Conservation (phyloP, 306 rosid genomes). For the Spatholobus suberectus region DNA sequence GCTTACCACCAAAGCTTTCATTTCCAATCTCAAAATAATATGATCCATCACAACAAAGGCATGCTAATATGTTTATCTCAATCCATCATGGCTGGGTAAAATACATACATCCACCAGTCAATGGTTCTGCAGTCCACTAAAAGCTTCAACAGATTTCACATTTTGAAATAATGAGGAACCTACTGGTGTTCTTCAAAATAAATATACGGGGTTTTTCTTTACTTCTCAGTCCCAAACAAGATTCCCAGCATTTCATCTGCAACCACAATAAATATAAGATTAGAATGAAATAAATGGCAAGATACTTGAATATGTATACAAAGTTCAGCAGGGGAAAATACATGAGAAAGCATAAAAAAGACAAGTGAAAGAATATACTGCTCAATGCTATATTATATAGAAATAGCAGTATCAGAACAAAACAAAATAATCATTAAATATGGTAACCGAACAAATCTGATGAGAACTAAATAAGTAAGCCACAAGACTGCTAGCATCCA, state of each 20-base stretch:
- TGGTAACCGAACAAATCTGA: constrained; percentile 1
- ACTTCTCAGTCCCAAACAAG: constrained; percentile 20
- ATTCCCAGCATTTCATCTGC: constrained; percentile 55
- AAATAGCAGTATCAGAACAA: constrained; percentile 31
- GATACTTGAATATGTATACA: constrained; percentile 18
- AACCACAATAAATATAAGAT: constrained; percentile 39
- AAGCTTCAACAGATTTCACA: constrained; percentile 4
- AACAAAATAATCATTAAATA: constrained; percentile 27
- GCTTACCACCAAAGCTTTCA: not conserved
- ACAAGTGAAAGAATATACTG: constrained; percentile 28
- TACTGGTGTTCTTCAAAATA: constrained; percentile 11
- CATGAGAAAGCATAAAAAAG: constrained; percentile 1
- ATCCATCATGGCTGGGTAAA: constrained; percentile 32
- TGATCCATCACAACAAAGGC: constrained; percentile 34
- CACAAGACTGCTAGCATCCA: constrained; percentile 15
- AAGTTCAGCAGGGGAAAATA: constrained; percentile 7
- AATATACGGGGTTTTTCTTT: not conserved
- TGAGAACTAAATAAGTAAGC: not conserved
- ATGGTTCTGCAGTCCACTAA: not conserved
- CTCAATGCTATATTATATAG: constrained; percentile 10
- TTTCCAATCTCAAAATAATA: constrained; percentile 12
- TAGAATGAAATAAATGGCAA: constrained; percentile 37
- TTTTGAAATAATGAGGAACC: constrained; percentile 20
- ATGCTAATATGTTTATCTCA: not conserved
- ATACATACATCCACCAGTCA: constrained; percentile 16